phyloP scores from a whole-genome alignment of 805 yeast genomes.

The Metschnikowia peoriensis region DNA sequence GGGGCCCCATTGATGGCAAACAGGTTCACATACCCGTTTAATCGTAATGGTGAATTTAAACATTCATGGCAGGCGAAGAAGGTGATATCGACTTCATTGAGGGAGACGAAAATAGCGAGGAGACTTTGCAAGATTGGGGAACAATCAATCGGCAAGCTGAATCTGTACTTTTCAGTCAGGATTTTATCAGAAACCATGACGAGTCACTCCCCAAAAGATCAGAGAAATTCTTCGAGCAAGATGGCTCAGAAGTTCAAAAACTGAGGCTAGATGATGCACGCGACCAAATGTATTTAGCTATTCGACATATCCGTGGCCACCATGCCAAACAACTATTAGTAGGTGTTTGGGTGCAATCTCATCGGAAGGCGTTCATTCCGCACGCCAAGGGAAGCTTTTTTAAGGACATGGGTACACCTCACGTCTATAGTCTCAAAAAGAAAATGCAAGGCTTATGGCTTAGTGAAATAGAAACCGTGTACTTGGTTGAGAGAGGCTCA shows the following conservation, averaged over 20 bases:
- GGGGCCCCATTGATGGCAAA: background rate
- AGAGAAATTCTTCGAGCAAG: conserved; percentile 84
- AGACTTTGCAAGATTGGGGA: conserved; percentile 56
- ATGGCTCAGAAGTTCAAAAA: conserved; percentile 58
- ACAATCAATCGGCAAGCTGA: conserved; percentile 14
- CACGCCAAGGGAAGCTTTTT: conserved; percentile 70
- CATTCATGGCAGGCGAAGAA: conserved; percentile 15
- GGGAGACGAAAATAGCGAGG: conserved; percentile 33
- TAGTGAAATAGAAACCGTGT: conserved; percentile 66
- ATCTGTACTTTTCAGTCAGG: background rate
- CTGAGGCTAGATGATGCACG: conserved; percentile 51
- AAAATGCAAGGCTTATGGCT: conserved; percentile 43
- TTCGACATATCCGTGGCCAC: conserved; percentile 50
- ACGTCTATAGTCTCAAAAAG: conserved; percentile 11
- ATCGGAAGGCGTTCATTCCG: conserved; percentile 30
- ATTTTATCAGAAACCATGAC: conserved; percentile 3
- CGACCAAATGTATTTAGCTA: conserved; percentile 69
- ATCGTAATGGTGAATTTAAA: background rate
- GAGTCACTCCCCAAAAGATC: conserved; percentile 66
- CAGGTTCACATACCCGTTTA: background rate
- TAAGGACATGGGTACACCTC: conserved; percentile 65
- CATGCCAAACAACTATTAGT: conserved; percentile 47
- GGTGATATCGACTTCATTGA: conserved; percentile 1
- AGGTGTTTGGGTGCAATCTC: conserved; percentile 45
- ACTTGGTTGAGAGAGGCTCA: conserved; percentile 77